Conservation (phyloP, 2,329 filamentous ascomycete species). For the Arthrobotrys pseudoclavata region DNA sequence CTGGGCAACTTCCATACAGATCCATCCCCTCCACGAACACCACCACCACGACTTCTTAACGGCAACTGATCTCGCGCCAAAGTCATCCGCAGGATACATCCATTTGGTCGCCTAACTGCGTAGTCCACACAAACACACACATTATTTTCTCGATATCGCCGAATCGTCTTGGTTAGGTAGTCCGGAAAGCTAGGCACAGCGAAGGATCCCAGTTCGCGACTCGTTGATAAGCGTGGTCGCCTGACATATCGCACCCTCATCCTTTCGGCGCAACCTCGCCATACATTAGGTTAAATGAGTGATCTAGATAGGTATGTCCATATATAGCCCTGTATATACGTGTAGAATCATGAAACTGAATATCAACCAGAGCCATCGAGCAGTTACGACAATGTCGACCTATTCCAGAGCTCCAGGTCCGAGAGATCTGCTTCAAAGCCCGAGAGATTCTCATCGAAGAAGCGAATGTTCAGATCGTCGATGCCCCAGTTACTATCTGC, state of each 20-base stretch:
- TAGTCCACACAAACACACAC: neutral
- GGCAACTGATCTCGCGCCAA: slow-evolving; percentile 1
- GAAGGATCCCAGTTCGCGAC: slow-evolving; percentile 40
- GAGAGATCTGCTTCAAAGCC: slow-evolving; percentile 97
- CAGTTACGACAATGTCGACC: slow-evolving; percentile 95
- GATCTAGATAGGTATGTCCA: slow-evolving; percentile 85
- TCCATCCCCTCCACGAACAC: slow-evolving; percentile 7
- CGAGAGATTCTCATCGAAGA: slow-evolving; percentile 96
- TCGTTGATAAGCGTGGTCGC: slow-evolving; percentile 51
- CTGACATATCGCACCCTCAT: slow-evolving; percentile 47
- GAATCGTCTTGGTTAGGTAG: neutral
- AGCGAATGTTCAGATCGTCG: slow-evolving; percentile 94
- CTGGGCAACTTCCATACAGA: neutral
- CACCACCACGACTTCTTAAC: slow-evolving; percentile 14
- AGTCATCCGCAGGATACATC: neutral
- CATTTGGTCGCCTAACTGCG: neutral
- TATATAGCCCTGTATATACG: slow-evolving; percentile 30
- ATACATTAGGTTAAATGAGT: slow-evolving; percentile 75
- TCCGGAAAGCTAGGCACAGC: slow-evolving; percentile 1
- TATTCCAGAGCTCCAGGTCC: slow-evolving; percentile 94
- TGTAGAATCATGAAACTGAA: slow-evolving; percentile 2
- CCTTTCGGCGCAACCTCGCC: slow-evolving; percentile 59
- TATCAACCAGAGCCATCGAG: slow-evolving; percentile 80
- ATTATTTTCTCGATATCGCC: neutral
- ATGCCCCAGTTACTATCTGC: slow-evolving; percentile 96